Evolutionary conservation across 1,139 yeast genomes (phyloP), one percentile per base, ranked within the genome.

Genomic region (Diutina siamensis): DNA sequence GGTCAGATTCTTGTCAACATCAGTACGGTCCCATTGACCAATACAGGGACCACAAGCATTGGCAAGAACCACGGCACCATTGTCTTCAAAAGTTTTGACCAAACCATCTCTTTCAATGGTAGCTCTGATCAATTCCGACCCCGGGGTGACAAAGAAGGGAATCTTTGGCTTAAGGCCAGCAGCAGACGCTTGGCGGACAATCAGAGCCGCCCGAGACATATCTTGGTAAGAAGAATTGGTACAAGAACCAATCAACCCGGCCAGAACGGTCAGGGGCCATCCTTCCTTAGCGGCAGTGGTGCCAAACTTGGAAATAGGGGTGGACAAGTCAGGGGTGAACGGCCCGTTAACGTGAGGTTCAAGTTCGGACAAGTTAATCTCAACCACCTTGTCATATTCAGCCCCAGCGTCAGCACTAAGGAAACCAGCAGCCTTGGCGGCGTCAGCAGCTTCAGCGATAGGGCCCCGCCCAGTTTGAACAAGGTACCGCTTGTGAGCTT

Each of bases 41-140:
- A 92, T 92, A 72, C 98, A 92, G 52, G 97, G 98, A 49, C 98
- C 98, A 72, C 98, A 92, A 15, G 98, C 98, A 60, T 92, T 92
- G 40, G 97, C 96, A 53, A 92, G 72, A 17, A 92, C 96, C 46
- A 79, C 73, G 45, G 95, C 97, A 48, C 97, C 97, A 56, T 82
- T 83, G 45, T 80, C 74, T 61, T 82, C 81, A 60, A 92, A 87
- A 35, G 83, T 79, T 40, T 82, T 76, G 48, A 84, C 78, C 53
- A 85, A 72, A 17, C 97, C 97, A 61, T 92, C 97, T 63, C 96
- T 80, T 65, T 87, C 96, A 55, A 92, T 83, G 44, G 98, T 92
- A 46, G 98, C 97, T 64, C 97, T 80, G 56, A 92, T 86, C 67
- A 88, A 97, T 68, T 92, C 98, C n/a, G 96, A 86, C 55, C 98